Base-by-base conservation (phyloP, 1,139 yeast species). In the Suzukiozyma palmioleophila region DNA sequence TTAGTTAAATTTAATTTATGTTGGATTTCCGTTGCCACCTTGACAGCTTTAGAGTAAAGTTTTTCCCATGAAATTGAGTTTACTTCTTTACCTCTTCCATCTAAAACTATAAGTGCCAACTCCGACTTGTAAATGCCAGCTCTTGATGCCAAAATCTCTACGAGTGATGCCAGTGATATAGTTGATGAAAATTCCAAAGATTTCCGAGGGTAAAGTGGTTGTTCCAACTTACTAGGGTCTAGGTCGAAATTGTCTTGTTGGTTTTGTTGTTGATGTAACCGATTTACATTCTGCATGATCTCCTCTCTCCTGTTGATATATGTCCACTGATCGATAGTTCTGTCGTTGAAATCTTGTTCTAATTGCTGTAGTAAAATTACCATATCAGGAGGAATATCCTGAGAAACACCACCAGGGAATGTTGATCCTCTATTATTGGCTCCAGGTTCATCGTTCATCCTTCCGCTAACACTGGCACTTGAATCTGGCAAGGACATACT, bases 51-150 rank as follows among this genome's bases (percentile, higher is more conserved):
- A 34, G 83, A 61, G 44, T 88, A 86, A 15, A 94, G 66, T 55
- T 88, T 90, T 46, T 88, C 97, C 98, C 98, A 94, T 0, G 92
- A 73, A 10, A 92, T 84, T 0, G 83, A 62, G 22, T 75, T 74
- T 1, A 77, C 69, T 54, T 90, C 97, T 56, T 87, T 90, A 4
- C 96, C 97, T 50, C 78, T 84, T 3, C 75, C 58, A 53, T 89
- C 96, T 24, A 92, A 66, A 3, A 81, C 76, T 33, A 82, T 62
- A 38, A 92, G 73, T 0, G 97, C 97, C 14, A 74, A 71, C 44
- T 86, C 90, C 18, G 76, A 66, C 33, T 80, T 79, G 50, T 81
- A 81, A 2, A 77, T 62, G 18, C 72, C 69, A 2, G 90, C 95
- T 30, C 98, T 66, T 42, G 79, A 80, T 32, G 90, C 70, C 45